phyloP scores from a whole-genome alignment of 768 basidiomycete genomes.

The Rhizopogon rudus region DNA sequence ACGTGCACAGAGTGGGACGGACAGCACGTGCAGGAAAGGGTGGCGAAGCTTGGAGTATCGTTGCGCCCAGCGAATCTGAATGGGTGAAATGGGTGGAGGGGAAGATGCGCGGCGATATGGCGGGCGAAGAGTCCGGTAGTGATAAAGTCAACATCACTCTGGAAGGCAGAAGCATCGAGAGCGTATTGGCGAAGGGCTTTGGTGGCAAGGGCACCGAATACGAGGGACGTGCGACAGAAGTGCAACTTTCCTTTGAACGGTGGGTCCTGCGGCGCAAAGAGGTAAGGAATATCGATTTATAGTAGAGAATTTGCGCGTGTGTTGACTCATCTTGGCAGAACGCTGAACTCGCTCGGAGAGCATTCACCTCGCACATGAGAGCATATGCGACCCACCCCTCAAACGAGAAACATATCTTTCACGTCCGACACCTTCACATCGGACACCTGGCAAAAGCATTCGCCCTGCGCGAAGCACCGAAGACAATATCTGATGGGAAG shows the following conservation, averaged over 20 bases:
- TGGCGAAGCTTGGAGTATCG: conserved; percentile 94
- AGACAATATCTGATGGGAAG: conserved; percentile 23
- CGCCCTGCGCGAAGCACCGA: conserved; percentile 82
- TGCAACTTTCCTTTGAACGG: conserved; percentile 90
- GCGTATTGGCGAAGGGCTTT: conserved; percentile 74
- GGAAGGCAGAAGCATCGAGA: conserved; percentile 59
- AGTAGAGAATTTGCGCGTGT: background rate
- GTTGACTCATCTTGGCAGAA: conserved; percentile 47
- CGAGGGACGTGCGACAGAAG: conserved; percentile 90
- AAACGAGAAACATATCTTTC: conserved; percentile 95
- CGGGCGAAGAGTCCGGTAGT: conserved; percentile 13
- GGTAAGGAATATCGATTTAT: conserved; percentile 38
- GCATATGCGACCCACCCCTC: conserved; percentile 97
- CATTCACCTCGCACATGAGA: conserved; percentile 88
- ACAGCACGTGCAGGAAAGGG: conserved; percentile 95
- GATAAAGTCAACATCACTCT: conserved; percentile 43
- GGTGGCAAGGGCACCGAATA: conserved; percentile 79
- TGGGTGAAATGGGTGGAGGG: conserved; percentile 91
- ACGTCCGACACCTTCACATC: conserved; percentile 88
- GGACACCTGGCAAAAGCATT: conserved; percentile 94
- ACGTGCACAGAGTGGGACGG: conserved; percentile 94
- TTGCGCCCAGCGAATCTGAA: conserved; percentile 77
- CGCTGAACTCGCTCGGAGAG: conserved; percentile 69
- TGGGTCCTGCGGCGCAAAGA: conserved; percentile 79
- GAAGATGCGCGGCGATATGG: conserved; percentile 62